Evolutionary conservation across 192 early-diverging fungal genomes (phyloP).

Genomic region (Pilaira anomala): DNA sequence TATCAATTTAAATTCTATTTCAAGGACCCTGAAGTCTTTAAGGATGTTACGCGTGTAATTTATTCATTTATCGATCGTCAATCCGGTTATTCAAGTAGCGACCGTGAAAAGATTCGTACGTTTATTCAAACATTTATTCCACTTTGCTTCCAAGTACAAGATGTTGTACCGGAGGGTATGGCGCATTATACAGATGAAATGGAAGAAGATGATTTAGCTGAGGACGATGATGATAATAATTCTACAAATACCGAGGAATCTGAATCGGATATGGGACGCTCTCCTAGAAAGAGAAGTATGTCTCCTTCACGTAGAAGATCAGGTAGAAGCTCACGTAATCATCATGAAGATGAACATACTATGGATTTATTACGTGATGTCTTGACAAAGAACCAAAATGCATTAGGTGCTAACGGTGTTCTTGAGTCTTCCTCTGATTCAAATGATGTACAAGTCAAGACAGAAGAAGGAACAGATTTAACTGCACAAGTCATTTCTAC

Average conservation of each 20-base stretch:
- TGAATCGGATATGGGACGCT: constrained; percentile 28
- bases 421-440: constrained; percentile 3
- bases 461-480: constrained; percentile 37
- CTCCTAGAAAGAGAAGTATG: constrained; percentile 8
- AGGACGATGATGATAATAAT: constrained; percentile 36
- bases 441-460: constrained; percentile 41
- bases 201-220: constrained; percentile 51
- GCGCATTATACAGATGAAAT: constrained; percentile 46
- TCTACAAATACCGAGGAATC: constrained; percentile 36
- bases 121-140: constrained; percentile 75
- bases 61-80: constrained; percentile 69
- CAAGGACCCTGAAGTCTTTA: constrained; percentile 70
- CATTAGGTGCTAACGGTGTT: background rate
- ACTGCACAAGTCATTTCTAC: background rate
- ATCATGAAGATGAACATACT: constrained; percentile 34
- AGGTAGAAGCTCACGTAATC: background rate
- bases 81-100: constrained; percentile 45
- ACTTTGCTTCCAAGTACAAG: constrained; percentile 59
- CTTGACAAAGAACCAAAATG: constrained; percentile 28
- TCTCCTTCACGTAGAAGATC: constrained; percentile 15
- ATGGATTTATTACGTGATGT: constrained; percentile 38
- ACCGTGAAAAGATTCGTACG: constrained; percentile 72
- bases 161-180: constrained; percentile 41
- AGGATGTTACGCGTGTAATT: constrained; percentile 74
- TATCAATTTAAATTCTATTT: constrained; percentile 85